Evolutionary conservation across 768 basidiomycete species (phyloP).

Genomic region (Lactifluus piperatus): DNA sequence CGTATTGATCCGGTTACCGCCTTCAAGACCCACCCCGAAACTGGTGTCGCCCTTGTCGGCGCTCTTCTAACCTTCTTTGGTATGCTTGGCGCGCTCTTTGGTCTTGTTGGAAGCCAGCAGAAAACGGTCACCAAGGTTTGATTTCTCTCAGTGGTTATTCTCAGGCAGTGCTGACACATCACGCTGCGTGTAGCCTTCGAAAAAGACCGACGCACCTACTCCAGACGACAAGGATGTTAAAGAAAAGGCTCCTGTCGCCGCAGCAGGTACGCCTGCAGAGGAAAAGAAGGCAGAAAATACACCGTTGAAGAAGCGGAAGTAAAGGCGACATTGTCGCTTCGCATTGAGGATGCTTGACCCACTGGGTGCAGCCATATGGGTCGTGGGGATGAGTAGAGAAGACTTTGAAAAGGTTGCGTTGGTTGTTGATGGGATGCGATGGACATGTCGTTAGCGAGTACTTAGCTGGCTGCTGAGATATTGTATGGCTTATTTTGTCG

Average conservation of each 20-base stretch:
- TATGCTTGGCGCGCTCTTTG: slow-evolving; percentile 73
- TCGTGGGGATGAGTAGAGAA: not conserved
- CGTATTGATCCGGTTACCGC: slow-evolving; percentile 71
- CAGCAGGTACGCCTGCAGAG: slow-evolving; percentile 67
- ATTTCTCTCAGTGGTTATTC: not conserved
- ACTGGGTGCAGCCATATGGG: not conserved
- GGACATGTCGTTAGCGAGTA: not conserved
- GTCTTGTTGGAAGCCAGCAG: slow-evolving; percentile 65
- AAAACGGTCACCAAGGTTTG: slow-evolving; percentile 66
- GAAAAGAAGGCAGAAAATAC: slow-evolving; percentile 66
- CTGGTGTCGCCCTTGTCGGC: slow-evolving; percentile 67
- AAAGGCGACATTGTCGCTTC: slow-evolving; percentile 20
- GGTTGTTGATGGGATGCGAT: slow-evolving; percentile 2
- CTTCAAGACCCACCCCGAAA: slow-evolving; percentile 84
- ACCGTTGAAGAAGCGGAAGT: slow-evolving; percentile 67
- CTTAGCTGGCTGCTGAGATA: slow-evolving; percentile 3
- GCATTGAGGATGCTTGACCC: not conserved
- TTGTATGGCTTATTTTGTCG: slow-evolving; percentile 9
- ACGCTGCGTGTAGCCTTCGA: slow-evolving; percentile 42
- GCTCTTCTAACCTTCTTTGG: slow-evolving; percentile 74
- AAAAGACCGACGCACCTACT: slow-evolving; percentile 66
- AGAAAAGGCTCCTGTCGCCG: slow-evolving; percentile 57
- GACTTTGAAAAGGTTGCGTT: slow-evolving; percentile 2
- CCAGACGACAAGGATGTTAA: slow-evolving; percentile 55
- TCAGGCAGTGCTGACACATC: not conserved